Evolutionary conservation across 441 rosid species (phyloP).

Genomic region (Croton setiger): DNA sequence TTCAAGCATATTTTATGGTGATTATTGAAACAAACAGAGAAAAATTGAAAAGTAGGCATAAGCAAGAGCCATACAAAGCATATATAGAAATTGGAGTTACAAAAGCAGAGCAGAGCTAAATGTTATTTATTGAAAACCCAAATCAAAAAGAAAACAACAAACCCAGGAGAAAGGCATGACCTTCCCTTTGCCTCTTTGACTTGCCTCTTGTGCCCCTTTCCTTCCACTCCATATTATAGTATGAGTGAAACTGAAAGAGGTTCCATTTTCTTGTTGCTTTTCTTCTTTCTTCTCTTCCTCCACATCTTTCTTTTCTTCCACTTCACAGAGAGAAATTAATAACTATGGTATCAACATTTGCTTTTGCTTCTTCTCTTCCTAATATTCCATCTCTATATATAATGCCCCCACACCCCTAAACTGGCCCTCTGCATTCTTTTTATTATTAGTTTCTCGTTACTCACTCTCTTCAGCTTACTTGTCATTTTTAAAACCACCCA

Average conservation of each 20-base stretch:
- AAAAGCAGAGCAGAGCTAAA: no score
- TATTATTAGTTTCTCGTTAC: no score
- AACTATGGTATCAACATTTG: not conserved
- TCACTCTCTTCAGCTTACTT: no score
- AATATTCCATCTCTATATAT: constrained; percentile 8
- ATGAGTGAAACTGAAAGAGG: constrained; percentile 22
- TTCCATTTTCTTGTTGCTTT: constrained; percentile 3
- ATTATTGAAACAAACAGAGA: no score
- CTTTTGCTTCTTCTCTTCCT: constrained; percentile 7
- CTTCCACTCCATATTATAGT: not conserved
- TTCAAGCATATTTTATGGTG: no score
- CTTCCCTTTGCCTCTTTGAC: constrained; percentile 90
- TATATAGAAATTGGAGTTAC: no score
- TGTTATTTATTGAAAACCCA: no score
- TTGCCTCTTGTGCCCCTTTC: constrained; percentile 44
- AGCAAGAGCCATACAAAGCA: no score
- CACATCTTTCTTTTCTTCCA: constrained; percentile 21
- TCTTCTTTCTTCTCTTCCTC: constrained; percentile 40
- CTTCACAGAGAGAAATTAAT: constrained; percentile 4
- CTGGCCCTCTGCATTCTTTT: no score
- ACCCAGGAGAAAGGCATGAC: constrained; percentile 74
- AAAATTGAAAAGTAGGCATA: no score
- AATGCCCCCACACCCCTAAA: constrained; percentile 15
- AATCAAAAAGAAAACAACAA: constrained; percentile 9
- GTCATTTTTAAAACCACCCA: no score